Evolutionary conservation across 108 stramenopile genomes (phyloP).

Genomic region (Cyclotella cryptica): DNA sequence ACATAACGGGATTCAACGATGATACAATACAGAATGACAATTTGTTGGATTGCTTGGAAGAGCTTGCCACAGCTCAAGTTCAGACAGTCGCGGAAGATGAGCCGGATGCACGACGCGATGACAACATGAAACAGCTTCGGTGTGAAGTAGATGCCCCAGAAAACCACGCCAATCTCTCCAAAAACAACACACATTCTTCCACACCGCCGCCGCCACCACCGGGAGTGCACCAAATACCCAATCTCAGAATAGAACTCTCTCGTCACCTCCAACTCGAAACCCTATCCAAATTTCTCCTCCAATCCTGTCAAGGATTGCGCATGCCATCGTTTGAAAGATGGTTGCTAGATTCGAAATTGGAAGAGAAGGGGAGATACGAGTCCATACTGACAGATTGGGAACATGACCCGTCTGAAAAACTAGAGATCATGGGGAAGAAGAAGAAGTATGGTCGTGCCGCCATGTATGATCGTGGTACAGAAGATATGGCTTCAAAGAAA

Average conservation of each 20-base stretch:
- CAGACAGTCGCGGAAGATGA: neutral
- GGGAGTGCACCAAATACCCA: constrained; percentile 52
- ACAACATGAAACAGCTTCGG: neutral
- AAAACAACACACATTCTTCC: neutral
- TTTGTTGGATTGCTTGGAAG: constrained; percentile 34
- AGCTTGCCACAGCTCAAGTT: constrained; percentile 18
- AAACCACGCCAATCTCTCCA: neutral
- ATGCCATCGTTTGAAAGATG: constrained; percentile 85
- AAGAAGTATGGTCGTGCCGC: constrained; percentile 35
- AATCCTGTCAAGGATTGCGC: constrained; percentile 49
- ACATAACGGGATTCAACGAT: constrained; percentile 24
- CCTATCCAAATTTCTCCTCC: constrained; percentile 62
- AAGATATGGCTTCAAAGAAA: neutral
- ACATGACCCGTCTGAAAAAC: constrained; percentile 14
- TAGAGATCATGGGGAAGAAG: neutral
- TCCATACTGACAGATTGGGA: constrained; percentile 24
- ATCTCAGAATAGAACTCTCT: constrained; percentile 68
- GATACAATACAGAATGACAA: constrained; percentile 13
- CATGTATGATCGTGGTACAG: neutral
- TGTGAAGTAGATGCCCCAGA: neutral
- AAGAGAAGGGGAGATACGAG: constrained; percentile 49
- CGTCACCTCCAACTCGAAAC: constrained; percentile 66
- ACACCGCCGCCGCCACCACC: constrained; percentile 17
- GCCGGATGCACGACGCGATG: neutral
- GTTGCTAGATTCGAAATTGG: constrained; percentile 75